Evolutionary conservation across 2,329 filamentous ascomycete species (phyloP), one percentile per base, ranked within the genome.

Genomic region (Trichoderma sp.): DNA sequence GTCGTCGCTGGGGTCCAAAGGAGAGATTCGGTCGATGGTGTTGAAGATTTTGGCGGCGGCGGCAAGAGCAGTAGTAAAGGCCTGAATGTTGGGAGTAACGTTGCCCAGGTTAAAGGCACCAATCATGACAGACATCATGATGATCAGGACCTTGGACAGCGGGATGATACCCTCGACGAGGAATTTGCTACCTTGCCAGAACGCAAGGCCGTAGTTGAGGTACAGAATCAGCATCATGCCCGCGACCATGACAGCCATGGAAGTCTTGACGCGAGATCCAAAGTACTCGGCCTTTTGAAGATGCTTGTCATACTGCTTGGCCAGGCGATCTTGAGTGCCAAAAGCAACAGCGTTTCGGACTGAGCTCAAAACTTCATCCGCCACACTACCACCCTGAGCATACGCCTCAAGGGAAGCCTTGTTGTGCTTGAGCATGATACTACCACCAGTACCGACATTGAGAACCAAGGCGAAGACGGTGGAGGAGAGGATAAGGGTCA

Each of bases 301-400:
- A 77, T 97, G 92, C 4, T 76, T 78, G 75, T 97, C 92, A 77
- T 98, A 98, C 78, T 95, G 91, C 72, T 87, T 87, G 14, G 95
- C 93, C 19, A 98, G 87, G 72, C 95, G 94, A 70, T 95, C 92
- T 79, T 98, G 94, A 0, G 95, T 97, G 57, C 93, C 93, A 76
- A 97, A 99, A 37, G 96, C 96, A 10, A 93, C 89, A 8, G 95
- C 92, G 76, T 97, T 98, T 72, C 96, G 90, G 73, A 98, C 91
- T 1, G 94, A 97, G 79, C 93, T 94, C 75, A 99, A 87, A 67
- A 97, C 95, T 81, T 99, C 96, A 77, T 98, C 96, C 6, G 93
- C 95, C 19, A 98, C 87, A 2, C 91, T 94, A 69, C 94, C 95
- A 72, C 94, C 95, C 62, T 89, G 84, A 35, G 93, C 94, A 75